Evolutionary conservation across 495 filamentous ascomycete genomes (phyloP).

Genomic region (Thozetella sp.): DNA sequence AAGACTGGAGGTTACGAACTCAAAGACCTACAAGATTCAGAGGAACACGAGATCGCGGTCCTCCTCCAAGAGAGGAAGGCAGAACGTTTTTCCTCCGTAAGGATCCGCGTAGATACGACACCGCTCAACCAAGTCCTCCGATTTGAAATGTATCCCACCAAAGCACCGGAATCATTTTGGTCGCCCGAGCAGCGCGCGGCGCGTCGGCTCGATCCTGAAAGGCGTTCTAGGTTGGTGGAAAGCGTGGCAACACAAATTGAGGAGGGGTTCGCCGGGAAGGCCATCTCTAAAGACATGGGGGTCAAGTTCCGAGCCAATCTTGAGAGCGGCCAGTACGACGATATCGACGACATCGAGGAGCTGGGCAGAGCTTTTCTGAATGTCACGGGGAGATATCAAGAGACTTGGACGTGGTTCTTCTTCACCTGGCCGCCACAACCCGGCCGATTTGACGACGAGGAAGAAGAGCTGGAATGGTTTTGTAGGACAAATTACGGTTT

Average conservation of each 20-base stretch:
- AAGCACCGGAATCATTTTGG: not conserved
- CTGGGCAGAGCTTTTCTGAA: not conserved
- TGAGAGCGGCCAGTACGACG: not conserved
- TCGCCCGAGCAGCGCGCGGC: not conserved
- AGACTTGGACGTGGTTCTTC: not conserved
- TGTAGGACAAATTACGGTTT: not conserved
- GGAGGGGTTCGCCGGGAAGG: not conserved
- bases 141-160: not conserved
- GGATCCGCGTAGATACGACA: not conserved
- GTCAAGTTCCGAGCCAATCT: not conserved
- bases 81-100: not conserved
- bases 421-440: not conserved
- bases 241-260: not conserved
- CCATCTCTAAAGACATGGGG: not conserved
- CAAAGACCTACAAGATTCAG: not conserved
- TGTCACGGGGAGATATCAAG: not conserved
- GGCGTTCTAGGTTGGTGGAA: not conserved
- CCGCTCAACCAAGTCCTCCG: not conserved
- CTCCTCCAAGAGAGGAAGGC: not conserved
- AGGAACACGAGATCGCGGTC: not conserved
- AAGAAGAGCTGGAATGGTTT: not conserved
- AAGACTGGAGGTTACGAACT: not conserved
- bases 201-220: not conserved
- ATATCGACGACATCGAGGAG: not conserved
- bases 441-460: not conserved